phyloP scores from a whole-genome alignment of 108 stramenopile genomes.

The Skeletonema potamos region DNA sequence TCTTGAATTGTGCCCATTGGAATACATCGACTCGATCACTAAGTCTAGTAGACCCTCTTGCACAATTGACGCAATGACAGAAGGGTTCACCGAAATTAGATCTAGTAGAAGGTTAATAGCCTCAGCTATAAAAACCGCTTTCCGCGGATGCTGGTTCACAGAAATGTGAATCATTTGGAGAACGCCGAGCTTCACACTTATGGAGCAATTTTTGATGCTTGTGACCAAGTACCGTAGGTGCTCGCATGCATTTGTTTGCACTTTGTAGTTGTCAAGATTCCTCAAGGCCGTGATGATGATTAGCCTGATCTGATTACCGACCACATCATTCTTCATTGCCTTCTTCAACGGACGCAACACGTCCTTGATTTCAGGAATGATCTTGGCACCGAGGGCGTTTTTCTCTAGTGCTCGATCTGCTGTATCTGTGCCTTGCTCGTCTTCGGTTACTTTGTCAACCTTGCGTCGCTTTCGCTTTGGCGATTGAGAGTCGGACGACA shows the following conservation, averaged over 20 bases:
- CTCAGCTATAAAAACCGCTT: conserved; percentile 18
- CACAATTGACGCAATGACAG: conserved; percentile 12
- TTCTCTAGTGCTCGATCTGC: not conserved
- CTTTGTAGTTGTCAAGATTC: not conserved
- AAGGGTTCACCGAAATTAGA: conserved; percentile 11
- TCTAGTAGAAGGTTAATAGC: conserved; percentile 20
- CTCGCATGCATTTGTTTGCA: conserved; percentile 11
- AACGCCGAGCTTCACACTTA: conserved; percentile 12
- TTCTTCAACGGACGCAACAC: not conserved
- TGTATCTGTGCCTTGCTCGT: not conserved
- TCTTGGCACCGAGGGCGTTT: not conserved
- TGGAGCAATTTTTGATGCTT: conserved; percentile 5
- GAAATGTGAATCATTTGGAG: conserved; percentile 28
- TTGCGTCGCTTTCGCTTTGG: conserved; percentile 4
- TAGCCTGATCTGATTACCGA: conserved; percentile 20
- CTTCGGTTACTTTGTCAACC: not conserved
- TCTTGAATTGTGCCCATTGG: conserved; percentile 5
- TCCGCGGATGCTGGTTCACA: conserved; percentile 16
- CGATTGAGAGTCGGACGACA: not conserved
- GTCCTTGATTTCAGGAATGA: not conserved
- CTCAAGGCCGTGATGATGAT: conserved; percentile 17
- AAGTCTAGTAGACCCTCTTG: conserved; percentile 16
- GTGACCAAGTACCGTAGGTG: conserved; percentile 21
- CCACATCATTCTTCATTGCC: not conserved
- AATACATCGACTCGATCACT: conserved; percentile 27